Evolutionary conservation across 2,329 filamentous ascomycete genomes (phyloP).

Genomic region (Pseudophaeomoniella oleicola): DNA sequence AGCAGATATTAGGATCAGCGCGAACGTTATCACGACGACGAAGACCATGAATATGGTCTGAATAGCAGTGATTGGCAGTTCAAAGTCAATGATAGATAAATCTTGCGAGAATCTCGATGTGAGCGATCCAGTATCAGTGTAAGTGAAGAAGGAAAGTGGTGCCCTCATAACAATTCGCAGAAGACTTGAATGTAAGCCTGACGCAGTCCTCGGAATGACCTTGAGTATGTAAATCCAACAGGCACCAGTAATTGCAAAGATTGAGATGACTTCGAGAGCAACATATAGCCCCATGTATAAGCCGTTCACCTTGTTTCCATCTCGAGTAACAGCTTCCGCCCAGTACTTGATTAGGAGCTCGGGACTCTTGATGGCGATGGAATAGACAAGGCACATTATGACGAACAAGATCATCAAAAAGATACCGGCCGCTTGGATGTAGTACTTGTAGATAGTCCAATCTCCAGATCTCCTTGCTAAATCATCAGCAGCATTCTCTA

Average conservation of each 20-base stretch:
- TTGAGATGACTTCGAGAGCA: neutral
- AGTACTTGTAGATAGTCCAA: constrained; percentile 18
- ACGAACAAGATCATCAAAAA: constrained; percentile 7
- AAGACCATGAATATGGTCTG: neutral
- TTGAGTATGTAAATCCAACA: neutral
- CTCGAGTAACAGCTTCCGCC: neutral
- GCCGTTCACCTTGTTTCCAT: neutral
- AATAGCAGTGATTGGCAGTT: constrained; percentile 1
- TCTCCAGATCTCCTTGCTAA: constrained; percentile 17
- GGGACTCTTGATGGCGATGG: neutral
- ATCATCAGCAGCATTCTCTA: constrained; percentile 5
- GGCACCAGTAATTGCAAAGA: neutral
- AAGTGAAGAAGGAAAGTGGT: constrained; percentile 9
- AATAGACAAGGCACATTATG: constrained; percentile 1
- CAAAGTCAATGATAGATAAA: constrained; percentile 2
- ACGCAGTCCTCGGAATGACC: neutral
- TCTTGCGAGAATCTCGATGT: constrained; percentile 2
- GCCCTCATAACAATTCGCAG: constrained; percentile 5
- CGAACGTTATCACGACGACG: constrained; percentile 3
- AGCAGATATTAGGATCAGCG: constrained; percentile 32
- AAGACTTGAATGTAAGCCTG: neutral
- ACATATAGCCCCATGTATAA: constrained; percentile 1
- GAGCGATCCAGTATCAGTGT: constrained; percentile 3
- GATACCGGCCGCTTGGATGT: constrained; percentile 14
- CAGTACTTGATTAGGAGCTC: constrained; percentile 1